phyloP scores from a whole-genome alignment of 257 asterid species.

The Solanum chmielewskii region DNA sequence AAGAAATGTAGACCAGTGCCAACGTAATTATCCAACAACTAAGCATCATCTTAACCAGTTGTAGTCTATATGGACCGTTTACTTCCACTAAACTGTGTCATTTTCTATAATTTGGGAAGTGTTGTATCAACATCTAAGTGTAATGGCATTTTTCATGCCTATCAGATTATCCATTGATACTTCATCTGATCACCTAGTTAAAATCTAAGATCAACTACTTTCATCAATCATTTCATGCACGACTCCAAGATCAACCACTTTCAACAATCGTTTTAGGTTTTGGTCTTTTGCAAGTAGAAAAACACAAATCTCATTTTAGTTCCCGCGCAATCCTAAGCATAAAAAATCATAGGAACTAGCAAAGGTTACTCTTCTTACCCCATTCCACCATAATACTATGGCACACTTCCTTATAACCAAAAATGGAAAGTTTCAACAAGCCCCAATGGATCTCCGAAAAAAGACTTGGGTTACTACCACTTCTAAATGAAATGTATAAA shows the following conservation, averaged over 20 bases:
- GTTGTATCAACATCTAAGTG: neutral
- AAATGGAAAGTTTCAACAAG: neutral
- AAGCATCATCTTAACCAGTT: neutral
- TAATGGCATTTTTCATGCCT: neutral
- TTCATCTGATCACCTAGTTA: neutral
- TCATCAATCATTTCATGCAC: neutral
- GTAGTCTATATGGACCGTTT: neutral
- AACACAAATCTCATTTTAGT: neutral
- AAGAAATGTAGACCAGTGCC: neutral
- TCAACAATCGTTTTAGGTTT: neutral
- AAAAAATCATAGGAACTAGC: neutral
- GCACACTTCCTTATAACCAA: neutral
- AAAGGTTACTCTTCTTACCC: neutral
- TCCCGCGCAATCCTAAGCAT: neutral
- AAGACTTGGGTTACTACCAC: no score
- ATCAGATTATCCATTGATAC: neutral
- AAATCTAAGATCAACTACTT: neutral
- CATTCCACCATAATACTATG: neutral
- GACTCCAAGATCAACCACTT: neutral
- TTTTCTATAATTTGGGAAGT: neutral
- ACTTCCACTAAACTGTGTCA: neutral
- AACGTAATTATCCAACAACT: neutral
- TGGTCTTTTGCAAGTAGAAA: neutral
- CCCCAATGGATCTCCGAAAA: no score
- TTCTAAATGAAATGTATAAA: no score